Conservation (phyloP, 768 basidiomycete genomes). For the Boletus tomentosulus region DNA sequence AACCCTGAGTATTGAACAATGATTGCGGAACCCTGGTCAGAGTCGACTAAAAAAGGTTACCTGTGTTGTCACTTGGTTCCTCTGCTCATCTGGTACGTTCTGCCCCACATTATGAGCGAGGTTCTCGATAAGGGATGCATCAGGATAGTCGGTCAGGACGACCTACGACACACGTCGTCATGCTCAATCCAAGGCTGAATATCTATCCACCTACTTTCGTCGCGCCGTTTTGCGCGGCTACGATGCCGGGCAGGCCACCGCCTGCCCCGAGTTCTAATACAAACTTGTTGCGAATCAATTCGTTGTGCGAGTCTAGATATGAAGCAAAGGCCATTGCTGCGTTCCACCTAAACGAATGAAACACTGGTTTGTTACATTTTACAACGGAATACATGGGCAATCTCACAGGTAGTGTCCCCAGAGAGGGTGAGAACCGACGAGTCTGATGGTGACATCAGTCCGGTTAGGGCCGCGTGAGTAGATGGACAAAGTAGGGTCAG, state of each 20-base stretch:
- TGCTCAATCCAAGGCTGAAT: not conserved
- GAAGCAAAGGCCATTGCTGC: conserved; percentile 69
- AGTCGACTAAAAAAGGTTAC: conserved; percentile 31
- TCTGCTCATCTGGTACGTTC: conserved; percentile 42
- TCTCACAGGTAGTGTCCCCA: conserved; percentile 79
- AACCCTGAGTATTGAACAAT: conserved; percentile 47
- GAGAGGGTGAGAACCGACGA: conserved; percentile 76
- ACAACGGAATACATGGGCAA: not conserved
- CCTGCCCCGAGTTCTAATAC: conserved; percentile 94
- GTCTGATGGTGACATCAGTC: conserved; percentile 49
- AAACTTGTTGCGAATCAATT: conserved; percentile 40
- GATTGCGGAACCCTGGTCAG: conserved; percentile 15
- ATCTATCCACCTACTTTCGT: conserved; percentile 40
- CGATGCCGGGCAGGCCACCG: conserved; percentile 81
- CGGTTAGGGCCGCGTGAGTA: conserved; percentile 38
- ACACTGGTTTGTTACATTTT: not conserved
- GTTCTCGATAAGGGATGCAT: conserved; percentile 69
- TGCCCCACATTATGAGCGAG: conserved; percentile 59
- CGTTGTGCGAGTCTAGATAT: conserved; percentile 54
- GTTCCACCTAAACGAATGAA: conserved; percentile 60
- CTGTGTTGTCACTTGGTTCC: conserved; percentile 28
- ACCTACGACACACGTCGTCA: conserved; percentile 42
- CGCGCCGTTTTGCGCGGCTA: conserved; percentile 69
- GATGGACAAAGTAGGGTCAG: conserved; percentile 50
- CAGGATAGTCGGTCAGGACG: conserved; percentile 92